These are phyloP conservation scores for Durio zibethinus DNA, from an alignment of 345 rosid genomes.

Conservation along the genomic window DNA sequence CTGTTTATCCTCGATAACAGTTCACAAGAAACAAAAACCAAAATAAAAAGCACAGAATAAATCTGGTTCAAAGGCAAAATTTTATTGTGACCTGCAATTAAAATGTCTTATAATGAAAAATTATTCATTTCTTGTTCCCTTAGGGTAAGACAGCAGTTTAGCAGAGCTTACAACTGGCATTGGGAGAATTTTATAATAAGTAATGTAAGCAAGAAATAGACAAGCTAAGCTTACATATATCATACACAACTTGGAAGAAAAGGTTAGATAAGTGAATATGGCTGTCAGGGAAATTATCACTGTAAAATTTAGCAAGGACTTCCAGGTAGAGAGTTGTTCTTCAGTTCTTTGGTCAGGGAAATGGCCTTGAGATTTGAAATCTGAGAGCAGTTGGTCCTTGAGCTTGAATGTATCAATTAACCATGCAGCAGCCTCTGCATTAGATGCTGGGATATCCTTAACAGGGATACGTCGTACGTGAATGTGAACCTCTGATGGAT, in stretches of 20 bases:
- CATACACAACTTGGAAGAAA: slow-evolving; percentile 49
- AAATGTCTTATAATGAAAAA: not conserved
- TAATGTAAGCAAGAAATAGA: slow-evolving; percentile 40
- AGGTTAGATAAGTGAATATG: slow-evolving; percentile 52
- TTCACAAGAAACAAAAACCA: no score
- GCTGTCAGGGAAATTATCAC: slow-evolving; percentile 50
- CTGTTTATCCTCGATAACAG: no score
- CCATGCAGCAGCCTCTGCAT: slow-evolving; percentile 52
- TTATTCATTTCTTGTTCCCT: not conserved
- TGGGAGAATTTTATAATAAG: not conserved
- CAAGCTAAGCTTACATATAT: slow-evolving; percentile 59
- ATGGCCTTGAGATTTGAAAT: slow-evolving; percentile 54
- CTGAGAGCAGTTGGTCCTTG: slow-evolving; percentile 59
- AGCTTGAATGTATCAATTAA: slow-evolving; percentile 51
- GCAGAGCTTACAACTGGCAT: not conserved
- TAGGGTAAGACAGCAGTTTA: not conserved
- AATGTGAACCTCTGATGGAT: slow-evolving; percentile 82
- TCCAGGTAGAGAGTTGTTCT: slow-evolving; percentile 44
- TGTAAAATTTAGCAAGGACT: slow-evolving; percentile 43
- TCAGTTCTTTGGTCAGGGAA: slow-evolving; percentile 52
- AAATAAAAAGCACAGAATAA: not conserved
- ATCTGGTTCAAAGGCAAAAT: not conserved
- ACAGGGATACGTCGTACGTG: slow-evolving; percentile 53
- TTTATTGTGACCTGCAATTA: not conserved
- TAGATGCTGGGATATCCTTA: slow-evolving; percentile 44